phyloP scores from a whole-genome alignment of 148 eudicot genomes.

The Rhododendron ovatum region DNA sequence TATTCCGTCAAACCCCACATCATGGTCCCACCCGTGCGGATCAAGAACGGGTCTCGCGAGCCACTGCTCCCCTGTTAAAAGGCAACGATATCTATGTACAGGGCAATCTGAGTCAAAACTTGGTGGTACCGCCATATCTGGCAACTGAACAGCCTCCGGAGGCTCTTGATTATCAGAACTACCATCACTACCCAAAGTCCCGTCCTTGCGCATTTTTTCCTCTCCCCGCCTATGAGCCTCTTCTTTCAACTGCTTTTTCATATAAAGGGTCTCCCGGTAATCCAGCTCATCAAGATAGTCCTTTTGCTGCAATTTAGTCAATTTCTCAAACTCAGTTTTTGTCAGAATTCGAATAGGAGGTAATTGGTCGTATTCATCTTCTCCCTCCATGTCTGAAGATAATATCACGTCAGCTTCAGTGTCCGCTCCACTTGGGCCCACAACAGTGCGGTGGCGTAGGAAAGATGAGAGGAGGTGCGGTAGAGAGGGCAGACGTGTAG shows the following conservation, averaged over 20 bases:
- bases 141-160: slow-evolving; percentile 62
- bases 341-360: slow-evolving; percentile 89
- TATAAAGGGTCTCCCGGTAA: slow-evolving; percentile 80
- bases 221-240: slow-evolving; percentile 45
- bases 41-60: slow-evolving; percentile 84
- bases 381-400: slow-evolving; percentile 51
- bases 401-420: slow-evolving; percentile 32
- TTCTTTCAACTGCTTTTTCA: slow-evolving; percentile 84
- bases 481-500: slow-evolving; percentile 58
- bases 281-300: slow-evolving; percentile 93
- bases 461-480: slow-evolving; percentile 91
- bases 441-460: slow-evolving; percentile 51
- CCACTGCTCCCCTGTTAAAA: slow-evolving; percentile 61
- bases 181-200: slow-evolving; percentile 21
- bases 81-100: slow-evolving; percentile 64
- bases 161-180: slow-evolving; percentile 30
- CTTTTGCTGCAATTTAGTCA: slow-evolving; percentile 63
- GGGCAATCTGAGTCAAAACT: slow-evolving; percentile 78
- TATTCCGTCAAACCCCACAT: slow-evolving; percentile 88
- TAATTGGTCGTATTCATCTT: slow-evolving; percentile 80
- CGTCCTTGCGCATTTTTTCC: slow-evolving; percentile 23
- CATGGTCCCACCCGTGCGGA: slow-evolving; percentile 95
- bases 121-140: slow-evolving; percentile 74
- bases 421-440: slow-evolving; percentile 36
- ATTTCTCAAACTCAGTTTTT: slow-evolving; percentile 63